These are phyloP conservation scores for Aspergillus nomiae DNA, from an alignment of 2,329 filamentous ascomycete species.

Conservation along the genomic window DNA sequence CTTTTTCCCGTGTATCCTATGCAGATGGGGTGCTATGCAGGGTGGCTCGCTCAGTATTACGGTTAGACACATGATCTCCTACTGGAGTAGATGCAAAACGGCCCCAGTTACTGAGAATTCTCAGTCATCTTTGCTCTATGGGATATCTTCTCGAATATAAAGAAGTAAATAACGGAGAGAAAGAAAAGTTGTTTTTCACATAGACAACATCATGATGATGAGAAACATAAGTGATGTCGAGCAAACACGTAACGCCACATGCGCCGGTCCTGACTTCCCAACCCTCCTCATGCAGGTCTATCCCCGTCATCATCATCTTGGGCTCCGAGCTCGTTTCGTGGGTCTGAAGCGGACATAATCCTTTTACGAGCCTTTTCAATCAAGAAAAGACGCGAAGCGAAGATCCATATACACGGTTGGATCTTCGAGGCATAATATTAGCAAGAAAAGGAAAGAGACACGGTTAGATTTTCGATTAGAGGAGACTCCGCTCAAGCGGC, in stretches of 20 bases:
- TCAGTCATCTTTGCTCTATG: constrained; percentile 10
- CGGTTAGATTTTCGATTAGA: background rate
- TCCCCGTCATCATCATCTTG: constrained; percentile 23
- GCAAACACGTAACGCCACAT: constrained; percentile 30
- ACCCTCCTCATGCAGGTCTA: constrained; percentile 23
- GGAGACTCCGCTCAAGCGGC: constrained; percentile 53
- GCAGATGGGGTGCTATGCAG: background rate
- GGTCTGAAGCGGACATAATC: constrained; percentile 11
- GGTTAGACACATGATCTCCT: background rate
- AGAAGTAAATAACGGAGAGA: constrained; percentile 4
- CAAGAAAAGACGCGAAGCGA: constrained; percentile 5
- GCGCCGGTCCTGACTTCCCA: constrained; percentile 29
- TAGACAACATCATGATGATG: constrained; percentile 16
- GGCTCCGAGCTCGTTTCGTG: constrained; percentile 19
- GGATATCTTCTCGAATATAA: constrained; percentile 11
- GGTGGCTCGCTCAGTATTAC: background rate
- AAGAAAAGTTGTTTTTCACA: constrained; percentile 7
- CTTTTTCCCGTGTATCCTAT: background rate
- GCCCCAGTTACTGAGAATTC: background rate
- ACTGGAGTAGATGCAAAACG: background rate
- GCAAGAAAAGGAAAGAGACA: constrained; percentile 15
- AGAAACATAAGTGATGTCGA: constrained; percentile 24
- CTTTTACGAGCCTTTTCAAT: constrained; percentile 9
- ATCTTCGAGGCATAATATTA: constrained; percentile 17
- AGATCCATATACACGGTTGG: constrained; percentile 2